Evolutionary conservation across 2,329 filamentous ascomycete species (phyloP).

Genomic region (Ophiostoma pallidulum): DNA sequence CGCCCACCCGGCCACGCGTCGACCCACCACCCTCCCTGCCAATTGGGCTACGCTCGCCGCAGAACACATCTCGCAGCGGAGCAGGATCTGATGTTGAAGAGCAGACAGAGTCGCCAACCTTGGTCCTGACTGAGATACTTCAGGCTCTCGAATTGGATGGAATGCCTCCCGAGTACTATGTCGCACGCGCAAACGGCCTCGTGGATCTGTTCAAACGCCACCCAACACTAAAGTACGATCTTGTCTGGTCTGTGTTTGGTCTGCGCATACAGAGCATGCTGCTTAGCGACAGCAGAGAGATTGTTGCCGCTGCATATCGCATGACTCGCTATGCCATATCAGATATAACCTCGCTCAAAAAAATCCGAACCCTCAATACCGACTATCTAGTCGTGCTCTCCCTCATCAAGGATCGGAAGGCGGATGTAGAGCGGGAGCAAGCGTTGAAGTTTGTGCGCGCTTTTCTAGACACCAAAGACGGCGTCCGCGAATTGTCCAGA

Average conservation of each 20-base stretch:
- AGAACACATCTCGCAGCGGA: slow-evolving; percentile 44
- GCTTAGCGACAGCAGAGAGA: slow-evolving; percentile 88
- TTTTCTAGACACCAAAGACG: slow-evolving; percentile 91
- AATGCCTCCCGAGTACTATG: slow-evolving; percentile 89
- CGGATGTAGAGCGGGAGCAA: slow-evolving; percentile 94
- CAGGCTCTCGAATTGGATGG: slow-evolving; percentile 82
- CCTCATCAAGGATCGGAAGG: slow-evolving; percentile 88
- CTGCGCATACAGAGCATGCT: slow-evolving; percentile 92
- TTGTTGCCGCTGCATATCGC: slow-evolving; percentile 87
- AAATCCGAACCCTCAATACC: slow-evolving; percentile 77
- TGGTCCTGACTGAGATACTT: slow-evolving; percentile 78
- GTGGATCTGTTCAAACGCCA: slow-evolving; percentile 96
- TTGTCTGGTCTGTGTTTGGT: slow-evolving; percentile 93
- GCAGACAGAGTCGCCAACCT: slow-evolving; percentile 77
- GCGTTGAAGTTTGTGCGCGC: slow-evolving; percentile 92
- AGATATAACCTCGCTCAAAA: slow-evolving; percentile 79
- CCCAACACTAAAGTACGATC: slow-evolving; percentile 88
- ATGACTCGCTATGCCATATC: slow-evolving; percentile 92
- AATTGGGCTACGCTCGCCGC: slow-evolving; percentile 45
- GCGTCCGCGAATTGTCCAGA: slow-evolving; percentile 76
- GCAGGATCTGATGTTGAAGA: slow-evolving; percentile 57
- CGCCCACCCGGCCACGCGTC: slow-evolving; percentile 43
- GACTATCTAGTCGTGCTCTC: slow-evolving; percentile 89
- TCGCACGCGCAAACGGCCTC: slow-evolving; percentile 80
- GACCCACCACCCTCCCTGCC: slow-evolving; percentile 34